Evolutionary conservation across 345 rosid species (phyloP).

Genomic region (Lepidium africanum): DNA sequence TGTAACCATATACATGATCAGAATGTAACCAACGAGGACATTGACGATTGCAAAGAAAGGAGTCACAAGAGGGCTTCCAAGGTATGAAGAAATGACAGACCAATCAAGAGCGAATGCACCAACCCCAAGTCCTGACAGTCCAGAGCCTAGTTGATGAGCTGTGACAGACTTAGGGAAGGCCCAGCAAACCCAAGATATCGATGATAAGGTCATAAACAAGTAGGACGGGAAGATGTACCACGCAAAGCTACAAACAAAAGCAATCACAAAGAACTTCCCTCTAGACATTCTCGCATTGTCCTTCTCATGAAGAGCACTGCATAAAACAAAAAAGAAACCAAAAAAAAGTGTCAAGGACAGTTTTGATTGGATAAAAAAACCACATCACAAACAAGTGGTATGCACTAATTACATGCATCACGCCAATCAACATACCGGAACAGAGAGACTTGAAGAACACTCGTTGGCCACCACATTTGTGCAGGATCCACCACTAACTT

Average conservation of each 20-base stretch:
- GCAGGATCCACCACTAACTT: conserved; percentile 58
- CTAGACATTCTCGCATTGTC: conserved; percentile 38
- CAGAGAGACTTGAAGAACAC: conserved; percentile 56
- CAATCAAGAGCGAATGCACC: conserved; percentile 51
- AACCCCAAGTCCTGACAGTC: conserved; percentile 48
- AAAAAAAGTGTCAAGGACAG: neutral
- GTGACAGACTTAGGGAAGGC: conserved; percentile 44
- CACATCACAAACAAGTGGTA: neutral
- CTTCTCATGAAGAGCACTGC: conserved; percentile 55
- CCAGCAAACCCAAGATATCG: conserved; percentile 58
- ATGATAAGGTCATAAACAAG: conserved; percentile 39
- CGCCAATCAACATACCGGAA: conserved; percentile 39
- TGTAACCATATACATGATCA: conserved; percentile 27
- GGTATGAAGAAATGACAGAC: conserved; percentile 47
- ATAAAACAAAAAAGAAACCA: neutral
- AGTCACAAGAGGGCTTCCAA: conserved; percentile 55
- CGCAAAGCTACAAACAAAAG: conserved; percentile 50
- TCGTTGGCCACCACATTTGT: conserved; percentile 68
- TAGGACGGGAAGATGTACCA: conserved; percentile 60
- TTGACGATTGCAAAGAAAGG: conserved; percentile 49
- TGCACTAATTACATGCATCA: too few relatives aligned
- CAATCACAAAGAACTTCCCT: conserved; percentile 60
- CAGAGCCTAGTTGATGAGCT: conserved; percentile 52
- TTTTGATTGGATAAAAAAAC: neutral
- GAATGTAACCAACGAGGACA: conserved; percentile 35